These are phyloP conservation scores for Populus euphratica DNA, from an alignment of 345 rosid species.

Conservation along the genomic window DNA sequence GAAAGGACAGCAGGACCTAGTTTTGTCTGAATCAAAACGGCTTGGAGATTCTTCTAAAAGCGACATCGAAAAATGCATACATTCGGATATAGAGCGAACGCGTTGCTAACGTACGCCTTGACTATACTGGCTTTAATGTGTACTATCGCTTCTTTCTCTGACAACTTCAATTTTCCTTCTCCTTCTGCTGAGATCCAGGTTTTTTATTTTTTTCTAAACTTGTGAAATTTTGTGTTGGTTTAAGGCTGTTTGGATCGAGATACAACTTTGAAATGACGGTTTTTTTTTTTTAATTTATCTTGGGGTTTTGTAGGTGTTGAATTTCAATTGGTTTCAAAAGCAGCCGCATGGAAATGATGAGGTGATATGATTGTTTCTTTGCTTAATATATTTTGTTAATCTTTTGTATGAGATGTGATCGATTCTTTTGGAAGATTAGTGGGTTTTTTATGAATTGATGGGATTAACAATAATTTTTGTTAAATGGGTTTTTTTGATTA, in stretches of 20 bases:
- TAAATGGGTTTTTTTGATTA: too few relatives aligned
- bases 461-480: not conserved
- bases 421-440: too few relatives aligned
- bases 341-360: slow-evolving; percentile 87
- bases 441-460: not conserved
- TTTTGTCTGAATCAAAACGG: too few relatives aligned
- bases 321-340: slow-evolving; percentile 85
- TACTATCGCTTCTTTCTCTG: slow-evolving; percentile 76
- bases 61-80: slow-evolving; percentile 62
- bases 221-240: not conserved
- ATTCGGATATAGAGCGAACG: slow-evolving; percentile 84
- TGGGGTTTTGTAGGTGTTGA: slow-evolving; percentile 55
- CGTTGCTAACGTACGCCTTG: slow-evolving; percentile 73
- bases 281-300: not conserved
- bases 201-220: not conserved
- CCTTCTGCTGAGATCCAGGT: slow-evolving; percentile 91
- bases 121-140: slow-evolving; percentile 84
- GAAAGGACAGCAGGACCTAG: too few relatives aligned
- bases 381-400: not conserved
- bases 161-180: slow-evolving; percentile 70
- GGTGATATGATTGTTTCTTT: slow-evolving; percentile 34
- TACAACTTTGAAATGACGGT: slow-evolving; percentile 3
- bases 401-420: not conserved
- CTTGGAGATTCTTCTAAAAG: too few relatives aligned
- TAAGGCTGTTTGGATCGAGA: slow-evolving; percentile 1